Base-by-base conservation (phyloP, 192 early-diverging fungal genomes). In the Umbelopsis sp. region DNA sequence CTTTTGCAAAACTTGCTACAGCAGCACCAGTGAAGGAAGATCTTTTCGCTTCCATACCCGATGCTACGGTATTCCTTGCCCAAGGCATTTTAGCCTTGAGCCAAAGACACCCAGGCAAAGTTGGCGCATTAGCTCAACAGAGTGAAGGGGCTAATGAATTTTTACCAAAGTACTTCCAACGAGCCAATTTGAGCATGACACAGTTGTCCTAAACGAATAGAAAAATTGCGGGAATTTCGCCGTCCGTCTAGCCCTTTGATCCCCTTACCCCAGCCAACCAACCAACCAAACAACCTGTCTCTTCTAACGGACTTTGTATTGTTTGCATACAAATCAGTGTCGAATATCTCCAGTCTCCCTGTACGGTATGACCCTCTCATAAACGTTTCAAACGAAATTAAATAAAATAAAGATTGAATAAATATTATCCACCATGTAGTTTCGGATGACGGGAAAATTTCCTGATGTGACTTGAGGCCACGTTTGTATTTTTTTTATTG, bases 1-100 rank as follows among this genome's bases (percentile, higher is more conserved):
- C 90, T 41, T 98, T 92, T 82, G 82, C 94, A 4, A 86, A 89
- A 47, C 81, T 97, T 41, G 85, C 90, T 14, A 90, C 95, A 0
- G 82, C 92, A 22, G 82, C 87, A 21, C 87, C 86, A 10, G 68
- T 87, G 43, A 86, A 87, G 66, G 75, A 83, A n/a, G 90, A 94
- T 89, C 22, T 73, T 68, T 34, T 78, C 50, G 5, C 69, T 49
- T 43, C 29, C 72, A 75, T 93, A 51, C 32, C 72, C 20, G 82
- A 88, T 70, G 68, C 85, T 21, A 76, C 81, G 36, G 71, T 76
- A 20, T 86, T 75, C 70, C 69, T 92, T 16, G 81, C 84, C 24
- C 85, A 87, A 49, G 74, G 81, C 17, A 70, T 87, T 9, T 65
- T 85, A 4, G 67, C 75, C n/a, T 74, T 86, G 71, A 87, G 77